phyloP scores from a whole-genome alignment of 2,329 filamentous ascomycete genomes.

The Scedosporium apiospermum region DNA sequence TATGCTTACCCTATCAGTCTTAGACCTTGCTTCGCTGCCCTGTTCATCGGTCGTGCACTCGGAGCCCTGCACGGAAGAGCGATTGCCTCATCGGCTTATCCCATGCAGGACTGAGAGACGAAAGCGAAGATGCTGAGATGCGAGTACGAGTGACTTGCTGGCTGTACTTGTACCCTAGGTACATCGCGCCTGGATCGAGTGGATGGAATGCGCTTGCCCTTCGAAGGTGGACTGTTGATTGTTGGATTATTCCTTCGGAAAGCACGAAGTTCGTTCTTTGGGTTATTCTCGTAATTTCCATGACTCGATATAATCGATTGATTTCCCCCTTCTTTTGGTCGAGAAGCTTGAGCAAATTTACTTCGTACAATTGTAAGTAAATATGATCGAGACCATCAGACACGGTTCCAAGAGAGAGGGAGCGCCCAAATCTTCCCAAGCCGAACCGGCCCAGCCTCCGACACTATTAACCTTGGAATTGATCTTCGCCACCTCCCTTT shows the following conservation, averaged over 20 bases:
- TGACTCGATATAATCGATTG: too few species aligned
- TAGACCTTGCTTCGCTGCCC: background rate
- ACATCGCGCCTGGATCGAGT: too few species aligned
- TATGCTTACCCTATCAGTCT: background rate
- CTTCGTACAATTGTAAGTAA: too few species aligned
- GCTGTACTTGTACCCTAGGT: too few species aligned
- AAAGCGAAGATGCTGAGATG: background rate
- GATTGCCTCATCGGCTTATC: background rate
- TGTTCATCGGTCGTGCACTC: background rate
- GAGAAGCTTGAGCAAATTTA: too few species aligned
- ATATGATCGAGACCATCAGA: too few species aligned
- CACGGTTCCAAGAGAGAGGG: background rate
- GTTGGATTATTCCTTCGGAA: too few species aligned
- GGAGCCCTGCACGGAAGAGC: background rate
- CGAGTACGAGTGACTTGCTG: background rate
- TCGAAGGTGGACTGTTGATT: too few species aligned
- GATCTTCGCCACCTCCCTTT: slow-evolving; percentile 2
- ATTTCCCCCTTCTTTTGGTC: too few species aligned
- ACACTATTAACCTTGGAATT: background rate
- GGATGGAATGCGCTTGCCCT: too few species aligned
- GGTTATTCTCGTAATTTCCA: too few species aligned
- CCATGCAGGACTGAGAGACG: background rate
- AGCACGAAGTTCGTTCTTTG: too few species aligned
- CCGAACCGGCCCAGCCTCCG: background rate
- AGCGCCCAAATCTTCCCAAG: background rate